Evolutionary conservation across 2,329 filamentous ascomycete genomes (phyloP).

Genomic region (Thielaviopsis ethacetica): DNA sequence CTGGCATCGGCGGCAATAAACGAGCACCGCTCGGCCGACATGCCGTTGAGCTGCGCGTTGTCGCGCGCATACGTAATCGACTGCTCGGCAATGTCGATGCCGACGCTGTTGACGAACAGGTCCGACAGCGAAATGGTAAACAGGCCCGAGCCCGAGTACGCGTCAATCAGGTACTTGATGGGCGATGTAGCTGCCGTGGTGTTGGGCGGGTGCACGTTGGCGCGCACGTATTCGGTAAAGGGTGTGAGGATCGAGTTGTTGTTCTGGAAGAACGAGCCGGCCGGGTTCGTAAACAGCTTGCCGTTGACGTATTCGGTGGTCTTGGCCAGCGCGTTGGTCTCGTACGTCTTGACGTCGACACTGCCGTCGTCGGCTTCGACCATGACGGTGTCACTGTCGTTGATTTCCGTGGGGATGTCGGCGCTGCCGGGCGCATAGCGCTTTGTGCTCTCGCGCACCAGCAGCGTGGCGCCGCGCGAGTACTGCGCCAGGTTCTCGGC

Average conservation of each 20-base stretch:
- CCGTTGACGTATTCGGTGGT: conserved; percentile 77
- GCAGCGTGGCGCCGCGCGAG: conserved; percentile 67
- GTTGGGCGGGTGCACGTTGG: conserved; percentile 48
- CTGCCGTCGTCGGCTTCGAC: conserved; percentile 36
- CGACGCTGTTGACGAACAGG: conserved; percentile 68
- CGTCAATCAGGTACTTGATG: conserved; percentile 85
- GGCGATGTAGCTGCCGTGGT: conserved; percentile 17
- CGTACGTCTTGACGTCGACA: conserved; percentile 70
- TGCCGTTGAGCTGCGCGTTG: conserved; percentile 64
- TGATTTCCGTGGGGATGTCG: conserved; percentile 15
- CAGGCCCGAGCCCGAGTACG: conserved; percentile 91
- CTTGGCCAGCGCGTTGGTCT: conserved; percentile 69
- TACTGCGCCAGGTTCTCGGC: conserved; percentile 53
- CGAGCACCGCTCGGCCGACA: conserved; percentile 49
- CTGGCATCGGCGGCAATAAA: conserved; percentile 86
- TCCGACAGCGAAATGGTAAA: conserved; percentile 88
- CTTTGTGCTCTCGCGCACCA: conserved; percentile 72
- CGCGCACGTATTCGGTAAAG: conserved; percentile 77
- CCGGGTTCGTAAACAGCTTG: conserved; percentile 78
- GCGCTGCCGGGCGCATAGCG: conserved; percentile 38
- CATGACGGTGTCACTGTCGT: conserved; percentile 23
- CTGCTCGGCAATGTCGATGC: conserved; percentile 73
- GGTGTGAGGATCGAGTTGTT: conserved; percentile 90
- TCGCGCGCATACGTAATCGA: conserved; percentile 63
- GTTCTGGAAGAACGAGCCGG: conserved; percentile 96